phyloP scores from a whole-genome alignment of 163 green algal genomes.

The Scenedesmus sp. region DNA sequence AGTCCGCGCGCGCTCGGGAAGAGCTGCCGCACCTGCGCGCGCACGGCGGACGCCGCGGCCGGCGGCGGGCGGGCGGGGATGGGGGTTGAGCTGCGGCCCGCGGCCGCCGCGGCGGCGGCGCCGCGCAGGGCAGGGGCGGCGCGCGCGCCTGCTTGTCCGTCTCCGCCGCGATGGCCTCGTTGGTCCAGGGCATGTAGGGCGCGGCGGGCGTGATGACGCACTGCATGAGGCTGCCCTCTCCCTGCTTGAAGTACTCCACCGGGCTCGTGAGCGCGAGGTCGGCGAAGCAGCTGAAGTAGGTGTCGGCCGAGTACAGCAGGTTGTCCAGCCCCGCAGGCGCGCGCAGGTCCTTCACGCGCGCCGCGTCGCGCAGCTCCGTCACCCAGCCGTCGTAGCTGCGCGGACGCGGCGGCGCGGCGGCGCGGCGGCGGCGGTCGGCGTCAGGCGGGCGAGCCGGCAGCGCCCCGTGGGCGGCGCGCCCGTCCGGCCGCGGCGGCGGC shows the following conservation, averaged over 20 bases:
- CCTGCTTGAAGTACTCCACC: conserved; percentile 86
- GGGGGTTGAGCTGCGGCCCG: not conserved
- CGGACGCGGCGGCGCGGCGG: too few relatives aligned
- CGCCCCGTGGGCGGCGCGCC: too few relatives aligned
- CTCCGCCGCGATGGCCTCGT: conserved; percentile 89
- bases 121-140: not conserved
- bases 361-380: conserved; percentile 85
- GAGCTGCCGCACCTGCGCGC: conserved; percentile 78
- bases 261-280: conserved; percentile 93
- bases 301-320: conserved; percentile 94
- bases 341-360: conserved; percentile 55
- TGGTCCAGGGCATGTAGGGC: conserved; percentile 92
- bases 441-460: too few relatives aligned
- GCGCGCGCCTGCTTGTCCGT: conserved; percentile 82
- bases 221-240: conserved; percentile 82
- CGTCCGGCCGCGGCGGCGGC: not conserved
- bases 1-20: conserved; percentile 89
- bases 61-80: not conserved
- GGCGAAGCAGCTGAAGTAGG: conserved; percentile 96
- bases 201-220: conserved; percentile 95
- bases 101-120: not conserved
- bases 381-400: conserved; percentile 94
- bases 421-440: too few relatives aligned
- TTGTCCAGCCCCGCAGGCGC: conserved; percentile 87
- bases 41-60: not conserved